Conservation (phyloP, 768 basidiomycete genomes). For the Tulasnella sp. region DNA sequence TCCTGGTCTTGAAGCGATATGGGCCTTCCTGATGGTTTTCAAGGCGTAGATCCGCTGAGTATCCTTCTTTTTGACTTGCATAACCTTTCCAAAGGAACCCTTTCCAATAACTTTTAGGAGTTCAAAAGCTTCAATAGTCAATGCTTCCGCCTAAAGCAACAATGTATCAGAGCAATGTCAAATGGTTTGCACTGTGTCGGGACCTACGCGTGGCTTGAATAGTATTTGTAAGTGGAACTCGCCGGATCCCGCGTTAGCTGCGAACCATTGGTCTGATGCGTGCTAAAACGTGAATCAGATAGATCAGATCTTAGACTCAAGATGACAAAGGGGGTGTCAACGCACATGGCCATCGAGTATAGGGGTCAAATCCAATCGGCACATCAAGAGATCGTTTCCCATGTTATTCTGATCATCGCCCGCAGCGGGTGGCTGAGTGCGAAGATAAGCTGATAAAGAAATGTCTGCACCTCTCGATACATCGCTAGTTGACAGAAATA, state of each 20-base stretch:
- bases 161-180: background rate
- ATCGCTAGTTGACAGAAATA: conserved; percentile 43
- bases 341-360: conserved; percentile 64
- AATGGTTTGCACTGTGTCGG: background rate
- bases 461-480: conserved; percentile 90
- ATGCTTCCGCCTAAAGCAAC: conserved; percentile 37
- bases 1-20: conserved; percentile 88
- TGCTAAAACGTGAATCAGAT: conserved; percentile 33
- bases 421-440: conserved; percentile 58
- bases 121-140: conserved; percentile 96
- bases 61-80: conserved; percentile 99
- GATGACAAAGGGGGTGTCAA: conserved; percentile 9
- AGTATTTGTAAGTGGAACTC: conserved; percentile 93
- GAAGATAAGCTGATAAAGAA: conserved; percentile 79
- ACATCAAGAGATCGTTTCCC: conserved; percentile 93
- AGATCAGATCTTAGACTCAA: background rate
- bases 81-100: conserved; percentile 90
- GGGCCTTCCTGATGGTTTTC: conserved; percentile 96
- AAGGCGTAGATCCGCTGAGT: conserved; percentile 95
- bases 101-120: conserved; percentile 96
- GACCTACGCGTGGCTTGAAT: conserved; percentile 63
- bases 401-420: conserved; percentile 65
- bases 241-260: conserved; percentile 68
- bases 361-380: conserved; percentile 81
- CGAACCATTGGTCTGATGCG: conserved; percentile 84